Conservation (phyloP, 495 filamentous ascomycete species). For the Diplogelasinospora grovesii region DNA sequence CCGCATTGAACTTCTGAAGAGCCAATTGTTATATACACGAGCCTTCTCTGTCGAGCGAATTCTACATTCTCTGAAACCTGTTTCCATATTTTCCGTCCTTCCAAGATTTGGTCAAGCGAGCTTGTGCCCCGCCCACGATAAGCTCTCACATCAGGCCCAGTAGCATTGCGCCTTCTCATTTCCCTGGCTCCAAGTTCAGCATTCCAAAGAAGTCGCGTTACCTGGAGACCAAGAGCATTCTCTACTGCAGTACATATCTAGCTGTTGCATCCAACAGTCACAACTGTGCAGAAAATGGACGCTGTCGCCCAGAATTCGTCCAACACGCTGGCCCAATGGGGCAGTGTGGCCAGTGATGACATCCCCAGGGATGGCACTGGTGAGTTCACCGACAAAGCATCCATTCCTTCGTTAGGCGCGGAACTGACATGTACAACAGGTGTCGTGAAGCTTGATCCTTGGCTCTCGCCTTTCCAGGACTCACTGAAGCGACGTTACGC, state of each 20-base stretch:
- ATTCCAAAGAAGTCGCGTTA: no score
- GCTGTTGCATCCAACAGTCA: not conserved
- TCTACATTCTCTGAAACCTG: no score
- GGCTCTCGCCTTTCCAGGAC: conserved; percentile 77
- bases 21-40: no score
- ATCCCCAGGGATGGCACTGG: conserved; percentile 45
- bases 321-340: conserved; percentile 27
- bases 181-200: no score
- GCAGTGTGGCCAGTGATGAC: conserved; percentile 24
- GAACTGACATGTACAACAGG: conserved; percentile 45
- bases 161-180: no score
- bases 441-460: conserved; percentile 82
- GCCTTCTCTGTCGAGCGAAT: no score
- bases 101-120: not conserved
- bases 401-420: not conserved
- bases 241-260: no score
- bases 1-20: not conserved
- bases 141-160: no score
- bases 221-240: no score
- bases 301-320: conserved; percentile 31
- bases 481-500: conserved; percentile 67
- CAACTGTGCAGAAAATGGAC: conserved; percentile 21
- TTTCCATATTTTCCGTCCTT: not conserved
- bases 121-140: no score
- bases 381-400: no score